Conservation (phyloP, 1,284 basidiomycete species). For the Leccinum ponderosum region DNA sequence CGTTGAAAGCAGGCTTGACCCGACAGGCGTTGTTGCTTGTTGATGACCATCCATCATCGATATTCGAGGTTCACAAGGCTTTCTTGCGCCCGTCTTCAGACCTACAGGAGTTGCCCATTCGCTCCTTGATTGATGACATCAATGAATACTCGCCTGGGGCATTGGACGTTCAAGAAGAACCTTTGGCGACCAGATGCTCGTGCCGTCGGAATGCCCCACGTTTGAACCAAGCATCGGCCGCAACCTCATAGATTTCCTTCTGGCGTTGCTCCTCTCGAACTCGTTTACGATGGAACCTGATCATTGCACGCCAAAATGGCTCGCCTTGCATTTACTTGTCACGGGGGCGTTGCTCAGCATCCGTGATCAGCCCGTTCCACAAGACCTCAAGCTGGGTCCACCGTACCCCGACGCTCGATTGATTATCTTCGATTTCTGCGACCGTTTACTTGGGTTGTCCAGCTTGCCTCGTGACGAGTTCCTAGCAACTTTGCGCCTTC, state of each 20-base stretch:
- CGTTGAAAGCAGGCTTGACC: slow-evolving; percentile 66
- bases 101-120: slow-evolving; percentile 62
- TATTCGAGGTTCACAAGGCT: slow-evolving; percentile 86
- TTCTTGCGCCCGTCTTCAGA: slow-evolving; percentile 67
- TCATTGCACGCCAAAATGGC: slow-evolving; percentile 74
- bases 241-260: slow-evolving; percentile 63
- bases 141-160: slow-evolving; percentile 65
- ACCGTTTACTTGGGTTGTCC: slow-evolving; percentile 64
- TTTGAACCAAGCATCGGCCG: slow-evolving; percentile 50
- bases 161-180: slow-evolving; percentile 68
- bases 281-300: slow-evolving; percentile 50
- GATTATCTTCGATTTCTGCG: slow-evolving; percentile 71
- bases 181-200: slow-evolving; percentile 79
- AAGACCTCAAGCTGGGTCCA: slow-evolving; percentile 59
- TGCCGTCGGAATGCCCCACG: slow-evolving; percentile 73
- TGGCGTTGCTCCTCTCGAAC: slow-evolving; percentile 64
- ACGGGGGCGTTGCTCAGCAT: slow-evolving; percentile 80
- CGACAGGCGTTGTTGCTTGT: slow-evolving; percentile 75
- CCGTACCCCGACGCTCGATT: slow-evolving; percentile 59
- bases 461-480: slow-evolving; percentile 76
- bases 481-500: slow-evolving; percentile 74
- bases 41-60: slow-evolving; percentile 83
- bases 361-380: slow-evolving; percentile 66
- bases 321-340: slow-evolving; percentile 81
- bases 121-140: slow-evolving; percentile 71